Evolutionary conservation across 2,329 filamentous ascomycete species (phyloP).

Genomic region (Ilyonectria sp.): DNA sequence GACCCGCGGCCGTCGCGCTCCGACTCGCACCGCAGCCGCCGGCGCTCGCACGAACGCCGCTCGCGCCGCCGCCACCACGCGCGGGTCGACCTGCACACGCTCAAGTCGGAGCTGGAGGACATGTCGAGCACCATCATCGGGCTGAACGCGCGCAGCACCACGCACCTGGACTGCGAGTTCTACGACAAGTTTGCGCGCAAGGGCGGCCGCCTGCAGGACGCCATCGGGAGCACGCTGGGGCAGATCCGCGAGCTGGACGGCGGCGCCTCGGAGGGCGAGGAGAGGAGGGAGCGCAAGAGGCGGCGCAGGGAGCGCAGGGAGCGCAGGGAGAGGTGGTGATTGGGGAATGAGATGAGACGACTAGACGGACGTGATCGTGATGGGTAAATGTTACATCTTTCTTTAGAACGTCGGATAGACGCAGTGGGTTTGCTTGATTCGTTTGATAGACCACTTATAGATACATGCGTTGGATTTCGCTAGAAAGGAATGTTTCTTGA

Average conservation of each 20-base stretch:
- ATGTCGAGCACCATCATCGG: slow-evolving; percentile 48
- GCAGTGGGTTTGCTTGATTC: neutral
- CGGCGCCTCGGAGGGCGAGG: slow-evolving; percentile 20
- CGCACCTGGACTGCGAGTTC: slow-evolving; percentile 45
- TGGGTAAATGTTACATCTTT: neutral
- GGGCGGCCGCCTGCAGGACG: slow-evolving; percentile 45
- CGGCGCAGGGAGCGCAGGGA: slow-evolving; percentile 29
- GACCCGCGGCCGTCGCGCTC: neutral
- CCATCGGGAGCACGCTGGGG: slow-evolving; percentile 44
- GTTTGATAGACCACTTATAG: slow-evolving; percentile 2
- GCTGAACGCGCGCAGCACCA: slow-evolving; percentile 40
- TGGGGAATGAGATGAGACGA: neutral
- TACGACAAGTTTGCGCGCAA: slow-evolving; percentile 46
- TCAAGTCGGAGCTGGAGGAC: slow-evolving; percentile 44
- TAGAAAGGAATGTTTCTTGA: neutral
- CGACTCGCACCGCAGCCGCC: slow-evolving; percentile 5
- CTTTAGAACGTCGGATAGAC: neutral
- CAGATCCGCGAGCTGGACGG: slow-evolving; percentile 42
- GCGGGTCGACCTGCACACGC: slow-evolving; percentile 39
- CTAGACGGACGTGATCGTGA: neutral
- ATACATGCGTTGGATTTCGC: neutral
- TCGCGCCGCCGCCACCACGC: slow-evolving; percentile 4
- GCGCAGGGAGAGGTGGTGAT: slow-evolving; percentile 13
- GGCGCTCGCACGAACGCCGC: neutral
- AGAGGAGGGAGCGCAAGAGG: slow-evolving; percentile 27